Evolutionary conservation across 2,329 filamentous ascomycete genomes (phyloP).

Genomic region (Escovopsis sp.): DNA sequence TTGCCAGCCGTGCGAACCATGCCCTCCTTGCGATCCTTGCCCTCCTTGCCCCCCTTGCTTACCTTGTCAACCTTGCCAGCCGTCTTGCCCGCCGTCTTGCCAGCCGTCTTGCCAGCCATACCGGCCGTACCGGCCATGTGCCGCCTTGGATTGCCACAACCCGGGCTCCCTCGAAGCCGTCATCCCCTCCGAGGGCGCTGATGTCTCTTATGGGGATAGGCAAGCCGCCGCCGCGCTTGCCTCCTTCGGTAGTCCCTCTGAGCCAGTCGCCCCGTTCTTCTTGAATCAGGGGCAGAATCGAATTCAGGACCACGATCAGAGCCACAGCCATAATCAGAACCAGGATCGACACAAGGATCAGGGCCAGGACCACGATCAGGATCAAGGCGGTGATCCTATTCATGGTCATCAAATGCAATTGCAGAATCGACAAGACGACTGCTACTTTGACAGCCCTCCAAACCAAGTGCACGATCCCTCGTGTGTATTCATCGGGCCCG

Average conservation of each 20-base stretch:
- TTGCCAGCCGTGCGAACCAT: background rate
- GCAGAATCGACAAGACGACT: too few species aligned
- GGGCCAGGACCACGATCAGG: background rate
- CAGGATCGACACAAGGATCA: too few species aligned
- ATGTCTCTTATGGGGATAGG: slow-evolving; percentile 11
- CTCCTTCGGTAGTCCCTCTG: slow-evolving; percentile 13
- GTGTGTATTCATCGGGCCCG: too few species aligned
- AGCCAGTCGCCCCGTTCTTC: too few species aligned
- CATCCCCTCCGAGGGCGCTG: background rate
- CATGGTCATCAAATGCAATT: too few species aligned
- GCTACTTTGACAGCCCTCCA: too few species aligned
- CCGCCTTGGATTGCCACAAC: too few species aligned
- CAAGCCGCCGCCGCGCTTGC: slow-evolving; percentile 17
- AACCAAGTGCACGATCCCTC: too few species aligned
- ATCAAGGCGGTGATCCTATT: background rate
- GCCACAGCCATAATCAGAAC: too few species aligned
- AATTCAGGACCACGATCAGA: too few species aligned
- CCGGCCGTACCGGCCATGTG: background rate
- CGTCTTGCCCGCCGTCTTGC: background rate
- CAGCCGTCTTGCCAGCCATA: background rate
- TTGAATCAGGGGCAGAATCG: too few species aligned
- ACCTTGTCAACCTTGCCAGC: background rate
- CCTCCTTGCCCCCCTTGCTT: background rate
- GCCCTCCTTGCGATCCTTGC: slow-evolving; percentile 9
- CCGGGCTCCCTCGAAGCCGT: background rate